phyloP scores from a whole-genome alignment of 164 flowering plant species.

The Chimonanthus salicifolius region DNA sequence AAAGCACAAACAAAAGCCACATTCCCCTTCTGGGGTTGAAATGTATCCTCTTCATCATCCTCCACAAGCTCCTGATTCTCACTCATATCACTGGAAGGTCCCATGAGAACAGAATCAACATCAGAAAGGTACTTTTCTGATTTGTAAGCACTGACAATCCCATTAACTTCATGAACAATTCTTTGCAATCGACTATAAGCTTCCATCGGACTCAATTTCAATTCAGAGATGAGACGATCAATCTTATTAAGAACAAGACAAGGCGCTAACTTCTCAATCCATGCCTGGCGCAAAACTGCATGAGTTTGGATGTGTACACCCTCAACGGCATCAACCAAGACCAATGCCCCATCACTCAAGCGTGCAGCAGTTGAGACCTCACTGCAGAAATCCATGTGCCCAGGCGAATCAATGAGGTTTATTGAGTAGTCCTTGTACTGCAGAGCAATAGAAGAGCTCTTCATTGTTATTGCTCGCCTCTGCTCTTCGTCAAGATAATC shows the following conservation, averaged over 20 bases:
- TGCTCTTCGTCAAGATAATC: slow-evolving; percentile 93
- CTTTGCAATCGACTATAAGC: slow-evolving; percentile 59
- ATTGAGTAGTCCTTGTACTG: slow-evolving; percentile 39
- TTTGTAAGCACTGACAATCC: slow-evolving; percentile 72
- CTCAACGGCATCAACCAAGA: slow-evolving; percentile 85
- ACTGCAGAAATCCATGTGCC: slow-evolving; percentile 92
- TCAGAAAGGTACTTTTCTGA: slow-evolving; percentile 88
- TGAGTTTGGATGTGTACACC: slow-evolving; percentile 95
- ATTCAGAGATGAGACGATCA: slow-evolving; percentile 68
- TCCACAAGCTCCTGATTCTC: slow-evolving; percentile 52
- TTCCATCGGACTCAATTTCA: slow-evolving; percentile 70
- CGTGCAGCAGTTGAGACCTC: slow-evolving; percentile 93
- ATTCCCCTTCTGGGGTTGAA: slow-evolving; percentile 92
- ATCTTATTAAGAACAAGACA: slow-evolving; percentile 86
- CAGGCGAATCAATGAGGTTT: slow-evolving; percentile 88
- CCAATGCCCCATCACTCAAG: slow-evolving; percentile 78
- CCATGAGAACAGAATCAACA: slow-evolving; percentile 69
- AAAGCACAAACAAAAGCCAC: slow-evolving; percentile 86
- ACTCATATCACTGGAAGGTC: slow-evolving; percentile 29
- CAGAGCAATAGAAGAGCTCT: slow-evolving; percentile 75
- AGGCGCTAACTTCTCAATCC: slow-evolving; percentile 79
- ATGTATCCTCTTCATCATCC: slow-evolving; percentile 84
- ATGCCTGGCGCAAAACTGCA: slow-evolving; percentile 83
- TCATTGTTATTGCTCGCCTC: slow-evolving; percentile 93
- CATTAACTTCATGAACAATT: slow-evolving; percentile 85